phyloP scores from a whole-genome alignment of 257 asterid species.

The Plantago major region DNA sequence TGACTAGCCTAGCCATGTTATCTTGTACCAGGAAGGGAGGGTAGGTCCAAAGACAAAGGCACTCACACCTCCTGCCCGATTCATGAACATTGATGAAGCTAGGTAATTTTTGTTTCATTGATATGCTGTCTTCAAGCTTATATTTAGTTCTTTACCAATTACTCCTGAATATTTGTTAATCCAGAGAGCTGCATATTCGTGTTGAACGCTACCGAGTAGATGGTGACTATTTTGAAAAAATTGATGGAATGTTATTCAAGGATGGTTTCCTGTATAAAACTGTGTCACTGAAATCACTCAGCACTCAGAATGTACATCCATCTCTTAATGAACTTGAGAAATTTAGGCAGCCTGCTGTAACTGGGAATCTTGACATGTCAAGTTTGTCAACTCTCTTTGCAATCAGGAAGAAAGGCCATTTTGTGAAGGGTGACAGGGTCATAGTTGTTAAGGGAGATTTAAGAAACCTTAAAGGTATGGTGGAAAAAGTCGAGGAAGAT shows the following conservation, averaged over 20 bases:
- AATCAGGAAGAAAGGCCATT: slow-evolving; percentile 90
- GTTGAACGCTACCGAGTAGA: slow-evolving; percentile 84
- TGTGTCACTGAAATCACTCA: slow-evolving; percentile 78
- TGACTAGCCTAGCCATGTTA: background rate
- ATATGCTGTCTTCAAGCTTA: background rate
- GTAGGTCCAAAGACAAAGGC: slow-evolving; percentile 87
- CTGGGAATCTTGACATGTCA: slow-evolving; percentile 83
- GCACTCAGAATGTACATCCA: slow-evolving; percentile 77
- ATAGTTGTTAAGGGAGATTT: slow-evolving; percentile 92
- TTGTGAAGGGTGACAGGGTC: slow-evolving; percentile 92
- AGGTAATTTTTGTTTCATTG: slow-evolving; percentile 40
- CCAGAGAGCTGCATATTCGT: slow-evolving; percentile 91
- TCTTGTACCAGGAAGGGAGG: slow-evolving; percentile 77
- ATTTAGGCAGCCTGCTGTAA: slow-evolving; percentile 76
- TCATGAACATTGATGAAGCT: slow-evolving; percentile 90
- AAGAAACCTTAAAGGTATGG: slow-evolving; percentile 78
- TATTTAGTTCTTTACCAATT: slow-evolving; percentile 4
- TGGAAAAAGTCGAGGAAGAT: slow-evolving; percentile 97
- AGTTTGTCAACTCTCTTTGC: slow-evolving; percentile 84
- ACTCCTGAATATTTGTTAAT: slow-evolving; percentile 3
- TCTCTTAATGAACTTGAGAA: slow-evolving; percentile 97
- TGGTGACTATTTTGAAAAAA: slow-evolving; percentile 81
- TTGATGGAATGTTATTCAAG: slow-evolving; percentile 92
- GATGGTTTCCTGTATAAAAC: slow-evolving; percentile 90
- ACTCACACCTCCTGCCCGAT: slow-evolving; percentile 83